Evolutionary conservation across 495 filamentous ascomycete species (phyloP), one percentile per base, ranked within the genome.

Genomic region (Cudoniella acicularis): DNA sequence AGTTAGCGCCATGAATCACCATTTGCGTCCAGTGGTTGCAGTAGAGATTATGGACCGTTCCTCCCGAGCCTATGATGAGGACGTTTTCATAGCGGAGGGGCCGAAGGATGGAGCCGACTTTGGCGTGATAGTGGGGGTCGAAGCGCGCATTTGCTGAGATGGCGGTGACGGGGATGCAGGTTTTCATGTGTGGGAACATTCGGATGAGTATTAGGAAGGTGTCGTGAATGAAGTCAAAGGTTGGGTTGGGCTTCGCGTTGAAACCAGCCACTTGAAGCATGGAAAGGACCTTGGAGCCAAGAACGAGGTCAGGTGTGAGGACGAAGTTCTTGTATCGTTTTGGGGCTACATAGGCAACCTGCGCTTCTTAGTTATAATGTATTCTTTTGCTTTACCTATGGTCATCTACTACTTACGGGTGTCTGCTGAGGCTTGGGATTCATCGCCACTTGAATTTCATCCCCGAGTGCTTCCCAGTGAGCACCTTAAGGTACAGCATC

Each of bases 191-290:
- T 0, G 83, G 82, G 62, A 86, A 86, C 83, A 85, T 87, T 42
- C 81, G 75, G 61, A 85, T 83, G 21, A 85, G 71, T 55, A 85
- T 79, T 8, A 85, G 75, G 63, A 79, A 85, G 10, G 81, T 82
- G 67, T 87, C 83, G 72, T 85, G 82, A 64, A 85, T 85, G 82
- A 81, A 84, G 59, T 84, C 79, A 63, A 86, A 84, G 1, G 61
- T 73, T 0, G 64, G 30, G 63, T 84, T 83, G 1, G 65, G 67
- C 8, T 66, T 48, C 2, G 72, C 77, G 51, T 80, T 73, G 72
- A 83, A 80, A 18, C 79, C 79, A 3, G 72, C 75, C 2, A 61
- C 47, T 17, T 63, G 50, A 0, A 86, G 73, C 52, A 80, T 67
- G 1, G 59, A 21, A 48, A 83, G 70, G 67, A 83, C 75, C 42